Percentiles rank a stretch among this genome's conserved stretches.
Conservation (phyloP, 2,329 filamentous ascomycete genomes). For the Fonsecaea monophora region DNA sequence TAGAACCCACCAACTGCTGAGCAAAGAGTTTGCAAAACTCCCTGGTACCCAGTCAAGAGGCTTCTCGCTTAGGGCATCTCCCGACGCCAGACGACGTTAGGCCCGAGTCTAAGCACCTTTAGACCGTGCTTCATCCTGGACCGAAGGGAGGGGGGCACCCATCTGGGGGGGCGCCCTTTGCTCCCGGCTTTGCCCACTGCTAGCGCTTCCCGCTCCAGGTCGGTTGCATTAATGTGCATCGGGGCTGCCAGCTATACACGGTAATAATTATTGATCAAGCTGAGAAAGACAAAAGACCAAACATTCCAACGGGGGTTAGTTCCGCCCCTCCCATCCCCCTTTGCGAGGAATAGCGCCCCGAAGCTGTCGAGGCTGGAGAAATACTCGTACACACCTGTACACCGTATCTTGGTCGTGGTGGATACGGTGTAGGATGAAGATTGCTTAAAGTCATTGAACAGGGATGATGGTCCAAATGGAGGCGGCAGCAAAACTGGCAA, state of each 20-base stretch:
- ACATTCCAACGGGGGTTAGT: constrained; percentile 8
- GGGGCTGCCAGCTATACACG: constrained; percentile 30
- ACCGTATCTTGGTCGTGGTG: constrained; percentile 1
- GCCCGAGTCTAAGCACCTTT: constrained; percentile 30
- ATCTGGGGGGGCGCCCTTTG: neutral
- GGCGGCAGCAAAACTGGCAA: neutral
- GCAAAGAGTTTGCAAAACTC: constrained; percentile 21
- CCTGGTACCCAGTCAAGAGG: constrained; percentile 33
- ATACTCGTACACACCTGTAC: neutral
- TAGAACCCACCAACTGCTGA: constrained; percentile 1
- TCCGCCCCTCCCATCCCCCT: neutral
- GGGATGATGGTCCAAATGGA: constrained; percentile 9
- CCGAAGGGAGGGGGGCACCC: neutral
- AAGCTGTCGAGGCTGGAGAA: constrained; percentile 1
- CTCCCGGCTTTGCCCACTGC: constrained; percentile 20
- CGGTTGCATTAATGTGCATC: constrained; percentile 29
- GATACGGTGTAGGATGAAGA: constrained; percentile 3
- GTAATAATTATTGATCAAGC: constrained; percentile 26
- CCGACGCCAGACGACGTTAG: constrained; percentile 38
- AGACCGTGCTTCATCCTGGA: constrained; percentile 21
- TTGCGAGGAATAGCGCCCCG: neutral
- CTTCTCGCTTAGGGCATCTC: constrained; percentile 40
- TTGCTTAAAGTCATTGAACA: neutral
- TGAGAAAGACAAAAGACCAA: constrained; percentile 12
- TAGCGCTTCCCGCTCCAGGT: constrained; percentile 28